These are phyloP conservation scores for Serpula lacrymans DNA, from an alignment of 768 basidiomycete genomes.

Conservation along the genomic window DNA sequence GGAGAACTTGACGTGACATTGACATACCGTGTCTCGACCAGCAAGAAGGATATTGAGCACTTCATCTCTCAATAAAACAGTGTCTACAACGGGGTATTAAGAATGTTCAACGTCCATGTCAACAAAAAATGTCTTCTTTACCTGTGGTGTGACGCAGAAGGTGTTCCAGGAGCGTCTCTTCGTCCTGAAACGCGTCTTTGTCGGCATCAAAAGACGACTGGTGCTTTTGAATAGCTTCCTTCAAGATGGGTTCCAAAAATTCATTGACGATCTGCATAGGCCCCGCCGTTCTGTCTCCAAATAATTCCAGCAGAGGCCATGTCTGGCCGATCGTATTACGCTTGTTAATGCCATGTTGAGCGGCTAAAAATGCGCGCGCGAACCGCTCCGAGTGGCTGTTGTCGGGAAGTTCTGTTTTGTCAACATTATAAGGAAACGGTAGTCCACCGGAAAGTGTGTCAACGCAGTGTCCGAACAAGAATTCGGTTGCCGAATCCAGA, in stretches of 20 bases:
- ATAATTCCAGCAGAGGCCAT: slow-evolving; percentile 56
- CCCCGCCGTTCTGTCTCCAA: slow-evolving; percentile 41
- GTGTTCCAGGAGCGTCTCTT: slow-evolving; percentile 41
- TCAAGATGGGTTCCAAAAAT: slow-evolving; percentile 53
- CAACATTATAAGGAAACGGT: slow-evolving; percentile 39
- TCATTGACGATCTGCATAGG: slow-evolving; percentile 45
- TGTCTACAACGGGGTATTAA: slow-evolving; percentile 25
- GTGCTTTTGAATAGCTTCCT: slow-evolving; percentile 42
- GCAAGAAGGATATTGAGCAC: slow-evolving; percentile 55
- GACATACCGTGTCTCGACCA: slow-evolving; percentile 45
- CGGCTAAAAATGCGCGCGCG: slow-evolving; percentile 46
- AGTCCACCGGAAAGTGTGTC: slow-evolving; percentile 44
- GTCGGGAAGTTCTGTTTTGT: slow-evolving; percentile 7
- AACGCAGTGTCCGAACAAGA: slow-evolving; percentile 50
- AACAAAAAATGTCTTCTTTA: slow-evolving; percentile 17
- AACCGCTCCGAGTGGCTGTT: slow-evolving; percentile 40
- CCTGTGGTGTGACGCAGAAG: slow-evolving; percentile 46
- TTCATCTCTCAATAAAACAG: slow-evolving; percentile 46
- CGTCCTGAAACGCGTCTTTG: slow-evolving; percentile 29
- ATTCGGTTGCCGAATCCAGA: slow-evolving; percentile 56
- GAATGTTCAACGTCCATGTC: neutral
- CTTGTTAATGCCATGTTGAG: slow-evolving; percentile 38
- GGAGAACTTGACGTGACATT: slow-evolving; percentile 1
- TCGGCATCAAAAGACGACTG: slow-evolving; percentile 17
- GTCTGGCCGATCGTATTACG: slow-evolving; percentile 38